Evolutionary conservation across 2,329 filamentous ascomycete genomes (phyloP).

Genomic region (Penicillium sp.): DNA sequence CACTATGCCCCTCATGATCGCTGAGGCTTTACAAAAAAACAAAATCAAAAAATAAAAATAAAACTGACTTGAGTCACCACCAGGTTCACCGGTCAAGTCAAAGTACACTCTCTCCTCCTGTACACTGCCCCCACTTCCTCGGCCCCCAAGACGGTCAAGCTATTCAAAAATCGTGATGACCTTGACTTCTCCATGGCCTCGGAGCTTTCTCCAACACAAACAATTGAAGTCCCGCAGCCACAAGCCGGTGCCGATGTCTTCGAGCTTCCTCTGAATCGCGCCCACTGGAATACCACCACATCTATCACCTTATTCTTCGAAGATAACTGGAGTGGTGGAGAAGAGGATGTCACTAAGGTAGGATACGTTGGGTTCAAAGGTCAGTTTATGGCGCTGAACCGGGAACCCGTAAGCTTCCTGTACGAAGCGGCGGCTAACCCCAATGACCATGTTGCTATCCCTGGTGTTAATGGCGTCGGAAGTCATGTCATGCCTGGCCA

Average conservation of each 20-base stretch:
- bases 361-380: constrained; percentile 91
- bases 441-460: constrained; percentile 67
- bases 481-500: constrained; percentile 45
- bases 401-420: constrained; percentile 79
- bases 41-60: not conserved
- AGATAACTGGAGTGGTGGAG: constrained; percentile 81
- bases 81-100: constrained; percentile 91
- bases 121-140: constrained; percentile 71
- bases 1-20: constrained; percentile 26
- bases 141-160: constrained; percentile 79
- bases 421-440: constrained; percentile 96
- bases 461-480: constrained; percentile 43
- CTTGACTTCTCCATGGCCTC: constrained; percentile 80
- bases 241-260: constrained; percentile 65
- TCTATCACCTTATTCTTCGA: constrained; percentile 83
- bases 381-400: constrained; percentile 84
- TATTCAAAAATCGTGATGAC: constrained; percentile 84
- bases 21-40: not conserved
- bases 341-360: constrained; percentile 76
- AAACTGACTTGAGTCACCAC: constrained; percentile 1
- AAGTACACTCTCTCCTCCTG: constrained; percentile 84
- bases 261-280: constrained; percentile 84
- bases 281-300: constrained; percentile 82
- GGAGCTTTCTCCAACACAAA: constrained; percentile 71
- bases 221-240: constrained; percentile 74